A percentile compares a stretch with the other conserved stretches of the same genome.
Conservation (phyloP, 73 alveolate genomes). For the Paramecium sonneborni region DNA sequence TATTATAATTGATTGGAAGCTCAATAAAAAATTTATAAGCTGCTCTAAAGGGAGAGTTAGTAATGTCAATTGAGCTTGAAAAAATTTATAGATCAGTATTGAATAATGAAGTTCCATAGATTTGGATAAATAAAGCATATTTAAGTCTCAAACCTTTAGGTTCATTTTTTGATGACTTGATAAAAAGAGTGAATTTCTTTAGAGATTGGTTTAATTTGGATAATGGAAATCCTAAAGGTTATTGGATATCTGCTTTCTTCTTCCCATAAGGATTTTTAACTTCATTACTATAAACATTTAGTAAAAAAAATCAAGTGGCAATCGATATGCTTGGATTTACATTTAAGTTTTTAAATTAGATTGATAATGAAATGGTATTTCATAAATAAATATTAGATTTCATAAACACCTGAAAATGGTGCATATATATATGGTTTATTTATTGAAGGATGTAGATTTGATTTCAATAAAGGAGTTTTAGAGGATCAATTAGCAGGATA, state of each 20-base stretch:
- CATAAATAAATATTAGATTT: conserved; percentile 47
- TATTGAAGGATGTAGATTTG: conserved; percentile 97
- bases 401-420: conserved; percentile 88
- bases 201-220: conserved; percentile 85
- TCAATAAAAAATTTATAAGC: conserved; percentile 82
- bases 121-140: conserved; percentile 94
- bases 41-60: conserved; percentile 95
- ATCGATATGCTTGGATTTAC: conserved; percentile 95
- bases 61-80: conserved; percentile 93
- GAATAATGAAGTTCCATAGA: conserved; percentile 90
- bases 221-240: conserved; percentile 88
- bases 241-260: conserved; percentile 96
- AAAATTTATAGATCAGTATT: conserved; percentile 84
- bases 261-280: conserved; percentile 92
- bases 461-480: too few relatives aligned
- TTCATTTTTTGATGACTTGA: conserved; percentile 90
- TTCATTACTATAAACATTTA: conserved; percentile 88
- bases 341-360: conserved; percentile 80
- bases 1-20: conserved; percentile 79
- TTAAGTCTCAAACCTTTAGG: conserved; percentile 94
- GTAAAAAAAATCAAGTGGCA: conserved; percentile 91
- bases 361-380: conserved; percentile 70
- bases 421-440: conserved; percentile 92
- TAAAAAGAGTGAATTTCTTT: conserved; percentile 91
- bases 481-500: too few relatives aligned